A percentile compares a stretch with the other conserved stretches of the same genome.
Conservation (phyloP, 371 early-diverging fungal genomes). For the Apophysomyces variabilis region DNA sequence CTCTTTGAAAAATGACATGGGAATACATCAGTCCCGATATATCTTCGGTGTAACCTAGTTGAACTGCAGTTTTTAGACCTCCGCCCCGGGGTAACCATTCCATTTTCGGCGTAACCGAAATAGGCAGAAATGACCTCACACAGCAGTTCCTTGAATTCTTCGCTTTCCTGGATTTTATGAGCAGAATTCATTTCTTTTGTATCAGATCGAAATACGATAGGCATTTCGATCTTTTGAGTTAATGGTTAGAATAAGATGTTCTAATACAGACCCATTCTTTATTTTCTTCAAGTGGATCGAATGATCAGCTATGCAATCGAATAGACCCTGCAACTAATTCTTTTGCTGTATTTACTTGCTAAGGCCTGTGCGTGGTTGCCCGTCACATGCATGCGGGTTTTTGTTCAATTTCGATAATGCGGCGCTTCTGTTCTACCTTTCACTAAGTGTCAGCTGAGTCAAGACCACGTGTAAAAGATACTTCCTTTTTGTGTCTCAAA, state of each 20-base stretch:
- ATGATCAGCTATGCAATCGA: neutral
- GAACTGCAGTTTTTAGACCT: neutral
- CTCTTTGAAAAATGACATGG: slow-evolving; percentile 7
- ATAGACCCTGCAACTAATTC: neutral
- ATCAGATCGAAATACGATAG: neutral
- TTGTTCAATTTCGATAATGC: neutral
- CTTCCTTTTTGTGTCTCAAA: neutral
- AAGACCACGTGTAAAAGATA: slow-evolving; percentile 5
- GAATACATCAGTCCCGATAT: neutral
- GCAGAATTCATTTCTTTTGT: neutral
- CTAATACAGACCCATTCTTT: neutral
- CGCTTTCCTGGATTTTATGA: slow-evolving; percentile 7
- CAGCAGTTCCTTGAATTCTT: slow-evolving; percentile 11
- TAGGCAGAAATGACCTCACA: slow-evolving; percentile 10
- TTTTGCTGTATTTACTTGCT: neutral
- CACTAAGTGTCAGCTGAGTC: slow-evolving; percentile 6
- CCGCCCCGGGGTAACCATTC: slow-evolving; percentile 3
- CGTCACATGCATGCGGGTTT: neutral
- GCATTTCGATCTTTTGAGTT: neutral
- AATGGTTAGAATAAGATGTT: neutral
- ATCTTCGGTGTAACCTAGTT: neutral
- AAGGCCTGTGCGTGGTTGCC: slow-evolving; percentile 10
- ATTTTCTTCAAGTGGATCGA: neutral
- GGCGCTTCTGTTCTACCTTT: neutral
- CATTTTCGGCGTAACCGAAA: slow-evolving; percentile 7